Base-by-base conservation (phyloP, 129 eudicot species). In the Silybum marianum region DNA sequence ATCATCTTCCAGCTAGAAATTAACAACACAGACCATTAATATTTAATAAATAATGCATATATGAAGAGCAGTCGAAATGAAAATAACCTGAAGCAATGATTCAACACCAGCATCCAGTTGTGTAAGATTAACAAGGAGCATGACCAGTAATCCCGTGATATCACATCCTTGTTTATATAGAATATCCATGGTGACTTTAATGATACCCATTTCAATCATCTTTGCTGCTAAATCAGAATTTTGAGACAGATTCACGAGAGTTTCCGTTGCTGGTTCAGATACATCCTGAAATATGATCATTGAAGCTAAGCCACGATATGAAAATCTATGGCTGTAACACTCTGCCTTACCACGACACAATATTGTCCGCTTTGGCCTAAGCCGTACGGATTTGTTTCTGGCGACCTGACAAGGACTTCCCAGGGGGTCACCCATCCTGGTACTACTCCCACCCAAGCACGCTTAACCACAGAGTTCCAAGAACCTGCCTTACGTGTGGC, bases 31-130 rank as follows among this genome's bases (percentile, higher is more conserved):
- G 9, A 39, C 24, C 14, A 67, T 71, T 42, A 77, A 58, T 63
- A 74, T 28, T 28, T 28, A 28, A 28, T 28, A 21, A 34, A 34
- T 72, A 63, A 30, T 79, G 72, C 54, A 69, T 51, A 58, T 51
- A 39, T 1, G 21, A 71, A 51, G 26, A 76, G 65, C 44, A 44
- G 1, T 70, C 13, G 2, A 67, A n/a, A 28, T 11, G n/a, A 80
- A 39, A 7, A 23, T 65, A 69, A 82, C 99, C 98, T 96, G 99
- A 77, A 96, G 95, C 84, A 93, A 89, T 32, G 98, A 91, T 32
- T 93, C 90, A 84, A 96, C 88, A 79, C 99, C 99, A 77, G 90
- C 91, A 90, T 96, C 98, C 82, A 93, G 26, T 77, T 89, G 97
- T 71, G 97, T 93, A 67, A 93, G 92, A 87, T 93, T 90, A 73